A percentile compares a stretch with the other conserved stretches of the same genome.
Conservation (phyloP, 805 yeast genomes). For the Candida argentea region DNA sequence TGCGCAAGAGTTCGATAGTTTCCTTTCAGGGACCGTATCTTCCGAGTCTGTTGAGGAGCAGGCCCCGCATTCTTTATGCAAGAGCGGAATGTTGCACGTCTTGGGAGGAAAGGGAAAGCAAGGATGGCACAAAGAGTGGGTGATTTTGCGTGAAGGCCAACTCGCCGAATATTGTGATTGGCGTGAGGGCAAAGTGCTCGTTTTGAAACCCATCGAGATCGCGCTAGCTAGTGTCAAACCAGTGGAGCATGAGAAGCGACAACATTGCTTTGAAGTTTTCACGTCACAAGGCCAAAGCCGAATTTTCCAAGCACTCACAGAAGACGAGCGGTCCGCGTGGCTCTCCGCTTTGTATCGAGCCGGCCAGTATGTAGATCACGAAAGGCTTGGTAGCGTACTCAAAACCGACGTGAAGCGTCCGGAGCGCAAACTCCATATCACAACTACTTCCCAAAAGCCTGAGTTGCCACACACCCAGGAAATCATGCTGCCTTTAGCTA, state of each 20-base stretch:
- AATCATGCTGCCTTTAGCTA: conserved; percentile 2
- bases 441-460: neutral
- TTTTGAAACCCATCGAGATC: conserved; percentile 60
- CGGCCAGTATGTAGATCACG: conserved; percentile 30
- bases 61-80: conserved; percentile 10
- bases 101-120: conserved; percentile 51
- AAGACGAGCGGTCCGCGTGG: conserved; percentile 63
- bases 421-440: neutral
- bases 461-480: conserved; percentile 1
- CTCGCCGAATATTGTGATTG: conserved; percentile 70
- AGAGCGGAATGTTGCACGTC: conserved; percentile 41
- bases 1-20: conserved; percentile 7
- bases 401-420: neutral
- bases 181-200: conserved; percentile 55
- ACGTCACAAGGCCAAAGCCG: conserved; percentile 60
- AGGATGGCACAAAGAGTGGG: conserved; percentile 90
- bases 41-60: conserved; percentile 20
- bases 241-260: conserved; percentile 35
- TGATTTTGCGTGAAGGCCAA: conserved; percentile 58
- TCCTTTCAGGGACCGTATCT: conserved; percentile 11
- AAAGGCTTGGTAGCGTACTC: conserved; percentile 9
- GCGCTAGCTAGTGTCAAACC: conserved; percentile 57
- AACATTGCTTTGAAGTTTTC: conserved; percentile 62
- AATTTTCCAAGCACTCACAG: conserved; percentile 64
- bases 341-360: conserved; percentile 52